Evolutionary conservation across 345 rosid genomes (phyloP), one percentile per base, ranked within the genome.

Genomic region (Noccaea bulbosa): DNA sequence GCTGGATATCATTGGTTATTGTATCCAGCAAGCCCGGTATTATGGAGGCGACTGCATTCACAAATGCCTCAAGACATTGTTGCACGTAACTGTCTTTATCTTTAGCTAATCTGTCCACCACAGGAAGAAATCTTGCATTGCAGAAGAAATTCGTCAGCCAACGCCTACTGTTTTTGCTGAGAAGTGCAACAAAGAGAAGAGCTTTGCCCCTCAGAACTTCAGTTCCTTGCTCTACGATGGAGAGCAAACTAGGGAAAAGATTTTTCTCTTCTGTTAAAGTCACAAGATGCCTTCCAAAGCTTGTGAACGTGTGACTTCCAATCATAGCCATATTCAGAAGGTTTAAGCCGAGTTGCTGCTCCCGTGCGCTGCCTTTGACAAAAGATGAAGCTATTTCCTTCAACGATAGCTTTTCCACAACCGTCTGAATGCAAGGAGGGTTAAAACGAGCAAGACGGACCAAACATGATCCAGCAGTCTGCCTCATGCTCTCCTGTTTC

Each of bases 391-490:
- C 82, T 22, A 86, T 74, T 33, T 94, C 97, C 83, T 91, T 94
- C 70, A 87, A 73, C 32, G 97, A 80, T 48, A 89, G 87, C 78
- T 87, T 94, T 75, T 89, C 97, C 38, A 84, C 81, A 22, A 91
- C 86, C 2, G 82, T 65, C 45, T 91, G 99, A 68, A 87, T 88
- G 82, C 89, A 82, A 67, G 86, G 81, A 51, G 95, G 86, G 70
- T 83, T 89, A 65, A 94, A 94, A 54, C 99, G 93, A 62, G 86
- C 88, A 46, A 94, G 84, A 45, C 99, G 96, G 77, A 89, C 98
- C 76, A 94, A 79, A 82, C 99, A 94, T 69, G 99, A 94, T 73
- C 99, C 99, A 55, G 99, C 96, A 40, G 96, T 88, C 39, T 88
- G 88, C 84, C 96, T 85, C 85, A 94, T 83, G 86, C 89, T 89